Conservation (phyloP, 2,329 filamentous ascomycete species). For the Calcarisporium arbuscula region DNA sequence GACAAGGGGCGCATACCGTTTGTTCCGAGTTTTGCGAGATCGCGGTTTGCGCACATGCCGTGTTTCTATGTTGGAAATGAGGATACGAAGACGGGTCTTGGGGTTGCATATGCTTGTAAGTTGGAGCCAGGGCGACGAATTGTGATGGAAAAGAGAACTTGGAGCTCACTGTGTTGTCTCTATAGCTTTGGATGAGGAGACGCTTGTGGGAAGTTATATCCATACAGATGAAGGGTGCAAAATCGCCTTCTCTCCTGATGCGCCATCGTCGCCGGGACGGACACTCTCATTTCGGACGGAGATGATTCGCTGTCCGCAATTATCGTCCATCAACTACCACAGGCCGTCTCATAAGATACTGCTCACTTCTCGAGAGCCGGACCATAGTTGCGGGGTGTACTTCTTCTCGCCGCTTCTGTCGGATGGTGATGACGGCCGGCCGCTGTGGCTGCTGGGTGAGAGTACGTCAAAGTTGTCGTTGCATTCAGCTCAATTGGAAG, state of each 20-base stretch:
- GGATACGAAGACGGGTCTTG: slow-evolving; percentile 32
- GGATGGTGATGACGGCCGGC: slow-evolving; percentile 19
- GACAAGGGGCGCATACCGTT: slow-evolving; percentile 34
- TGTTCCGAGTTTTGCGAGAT: slow-evolving; percentile 18
- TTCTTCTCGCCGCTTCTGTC: slow-evolving; percentile 31
- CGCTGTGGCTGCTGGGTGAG: slow-evolving; percentile 32
- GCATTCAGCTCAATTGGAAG: not conserved
- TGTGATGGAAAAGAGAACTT: too few species aligned
- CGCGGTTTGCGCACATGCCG: slow-evolving; percentile 25
- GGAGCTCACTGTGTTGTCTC: too few species aligned
- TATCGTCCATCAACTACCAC: slow-evolving; percentile 44
- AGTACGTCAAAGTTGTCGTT: slow-evolving; percentile 16
- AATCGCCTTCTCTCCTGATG: slow-evolving; percentile 8
- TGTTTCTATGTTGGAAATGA: slow-evolving; percentile 34
- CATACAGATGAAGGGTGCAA: slow-evolving; percentile 27
- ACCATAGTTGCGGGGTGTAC: slow-evolving; percentile 24
- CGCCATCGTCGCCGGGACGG: slow-evolving; percentile 2
- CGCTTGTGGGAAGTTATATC: slow-evolving; percentile 34
- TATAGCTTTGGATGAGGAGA: slow-evolving; percentile 28
- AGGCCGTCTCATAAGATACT: slow-evolving; percentile 33
- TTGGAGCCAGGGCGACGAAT: too few species aligned
- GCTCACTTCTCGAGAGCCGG: slow-evolving; percentile 32
- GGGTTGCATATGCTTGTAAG: slow-evolving; percentile 39
- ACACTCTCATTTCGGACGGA: slow-evolving; percentile 21
- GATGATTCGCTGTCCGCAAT: slow-evolving; percentile 29